A percentile compares a stretch with the other conserved stretches of the same genome.
These are phyloP conservation scores for Bothriochloa decipiens DNA, from an alignment of 176 grass and related monocot species.

Conservation along the genomic window DNA sequence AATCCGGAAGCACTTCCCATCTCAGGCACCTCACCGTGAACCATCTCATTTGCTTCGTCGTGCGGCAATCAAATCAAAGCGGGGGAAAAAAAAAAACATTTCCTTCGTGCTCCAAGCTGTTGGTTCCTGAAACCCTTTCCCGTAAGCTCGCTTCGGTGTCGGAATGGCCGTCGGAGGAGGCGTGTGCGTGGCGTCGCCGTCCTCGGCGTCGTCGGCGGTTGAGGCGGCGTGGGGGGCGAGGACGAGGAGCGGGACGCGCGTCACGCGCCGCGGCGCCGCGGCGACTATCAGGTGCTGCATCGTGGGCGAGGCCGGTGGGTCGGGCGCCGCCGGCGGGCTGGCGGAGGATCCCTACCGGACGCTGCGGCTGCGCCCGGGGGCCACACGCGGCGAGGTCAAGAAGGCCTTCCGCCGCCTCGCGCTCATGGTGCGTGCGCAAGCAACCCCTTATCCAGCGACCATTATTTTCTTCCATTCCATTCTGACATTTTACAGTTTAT, in stretches of 20 bases:
- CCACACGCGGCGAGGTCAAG: conserved; percentile 59
- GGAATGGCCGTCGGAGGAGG: conserved; percentile 33
- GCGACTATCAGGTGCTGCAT: not conserved
- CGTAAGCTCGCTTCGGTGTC: too few relatives aligned
- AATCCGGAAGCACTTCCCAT: not conserved
- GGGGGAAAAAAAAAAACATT: not conserved
- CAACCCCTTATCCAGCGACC: not conserved
- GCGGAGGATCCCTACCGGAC: conserved; percentile 50
- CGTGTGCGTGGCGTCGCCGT: not conserved
- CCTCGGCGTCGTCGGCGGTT: conserved; percentile 6
- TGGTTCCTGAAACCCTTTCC: not conserved
- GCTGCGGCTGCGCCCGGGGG: conserved; percentile 48
- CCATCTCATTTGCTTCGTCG: not conserved
- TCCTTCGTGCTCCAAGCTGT: not conserved
- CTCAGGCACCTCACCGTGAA: not conserved
- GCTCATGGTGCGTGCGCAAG: conserved; percentile 43
- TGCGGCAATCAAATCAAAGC: not conserved
- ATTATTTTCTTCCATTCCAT: too few relatives aligned
- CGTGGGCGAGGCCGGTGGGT: conserved; percentile 11
- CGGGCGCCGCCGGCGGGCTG: not conserved
- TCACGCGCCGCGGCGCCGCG: not conserved
- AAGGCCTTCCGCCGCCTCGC: conserved; percentile 62
- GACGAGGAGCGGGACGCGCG: not conserved
- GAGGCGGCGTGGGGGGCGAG: conserved; percentile 22
- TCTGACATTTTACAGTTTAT: not conserved